Evolutionary conservation across 2,329 filamentous ascomycete species (phyloP), one percentile per base, ranked within the genome.

Genomic region (Diplodia sapinea): DNA sequence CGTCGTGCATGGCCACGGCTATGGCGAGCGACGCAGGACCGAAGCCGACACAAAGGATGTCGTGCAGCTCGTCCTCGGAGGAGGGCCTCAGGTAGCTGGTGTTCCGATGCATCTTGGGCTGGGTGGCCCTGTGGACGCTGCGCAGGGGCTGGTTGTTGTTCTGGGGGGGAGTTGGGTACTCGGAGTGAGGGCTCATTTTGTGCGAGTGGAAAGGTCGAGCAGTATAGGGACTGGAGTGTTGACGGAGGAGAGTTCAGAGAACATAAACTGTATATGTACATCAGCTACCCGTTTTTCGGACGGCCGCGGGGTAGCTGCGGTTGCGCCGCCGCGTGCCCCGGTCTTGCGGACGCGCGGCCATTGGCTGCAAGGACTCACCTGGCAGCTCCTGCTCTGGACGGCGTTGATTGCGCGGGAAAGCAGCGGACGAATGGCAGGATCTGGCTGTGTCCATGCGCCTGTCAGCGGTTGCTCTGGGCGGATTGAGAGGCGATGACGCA

Each of bases 31-130:
- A 95, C 33, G 94, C 94, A 23, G 94, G 94, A 8, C 94, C 94
- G 76, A 98, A 98, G 29, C 94, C 94, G 67, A 97, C 88, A 79
- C 93, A 97, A 72, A 98, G 83, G 65, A 98, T 83, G 78, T 98
- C 94, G 77, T 94, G 90, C 38, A 93, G 81, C 61, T 91, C 87
- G 70, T 89, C 85, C 65, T 84, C 78, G 31, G 83, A 79, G 2
- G 85, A 83, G n/a, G 85, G 80, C 63, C 78, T 82, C 17, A 90
- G 80, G 68, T 82, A 79, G 12, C 84, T 85, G 43, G 75, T 73
- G 68, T 62, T 63, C 26, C 55, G 36, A 31, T 67, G 65, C 66
- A 67, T 67, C 66, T 67, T 67, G 66, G 66, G 66, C 66, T 67
- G 66, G 56, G 57, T 67, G 66, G 66, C 66, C 12, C 66, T 11